Conservation (phyloP, 306 rosid genomes). For the Quercus bicolor region DNA sequence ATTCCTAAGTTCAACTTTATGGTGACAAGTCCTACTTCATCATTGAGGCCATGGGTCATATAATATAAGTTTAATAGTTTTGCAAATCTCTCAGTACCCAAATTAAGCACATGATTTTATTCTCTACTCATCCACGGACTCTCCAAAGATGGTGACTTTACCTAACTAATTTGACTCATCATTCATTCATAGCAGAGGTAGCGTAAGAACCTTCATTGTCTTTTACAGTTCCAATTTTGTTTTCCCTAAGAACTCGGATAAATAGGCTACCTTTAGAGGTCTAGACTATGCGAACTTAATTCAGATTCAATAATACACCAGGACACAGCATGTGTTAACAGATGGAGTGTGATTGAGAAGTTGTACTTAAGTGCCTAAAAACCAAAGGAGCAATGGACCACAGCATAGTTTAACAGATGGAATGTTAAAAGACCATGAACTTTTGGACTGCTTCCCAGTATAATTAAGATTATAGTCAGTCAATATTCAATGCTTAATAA, state of each 20-base stretch:
- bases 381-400: not conserved
- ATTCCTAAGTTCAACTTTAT: too few species aligned
- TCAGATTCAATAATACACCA: too few species aligned
- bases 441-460: not conserved
- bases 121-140: conserved; percentile 23
- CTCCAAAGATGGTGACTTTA: conserved; percentile 54
- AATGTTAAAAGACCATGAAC: conserved; percentile 8
- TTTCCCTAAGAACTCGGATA: conserved; percentile 19
- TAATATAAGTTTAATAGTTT: too few species aligned
- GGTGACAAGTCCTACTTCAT: too few species aligned
- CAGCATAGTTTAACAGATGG: conserved; percentile 7
- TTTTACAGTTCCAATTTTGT: conserved; percentile 18
- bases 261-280: conserved; percentile 10
- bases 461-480: too few species aligned
- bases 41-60: too few species aligned
- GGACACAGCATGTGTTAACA: too few species aligned
- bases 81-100: conserved; percentile 15
- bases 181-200: conserved; percentile 34
- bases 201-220: conserved; percentile 31
- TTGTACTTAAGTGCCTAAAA: too few species aligned
- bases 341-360: not conserved
- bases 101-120: conserved; percentile 9
- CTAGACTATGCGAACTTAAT: not conserved
- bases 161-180: conserved; percentile 47
- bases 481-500: not conserved